Percentiles rank a stretch among this genome's conserved stretches.
Conservation (phyloP, 106 monocot genomes). For the Cymbidium sinense region DNA sequence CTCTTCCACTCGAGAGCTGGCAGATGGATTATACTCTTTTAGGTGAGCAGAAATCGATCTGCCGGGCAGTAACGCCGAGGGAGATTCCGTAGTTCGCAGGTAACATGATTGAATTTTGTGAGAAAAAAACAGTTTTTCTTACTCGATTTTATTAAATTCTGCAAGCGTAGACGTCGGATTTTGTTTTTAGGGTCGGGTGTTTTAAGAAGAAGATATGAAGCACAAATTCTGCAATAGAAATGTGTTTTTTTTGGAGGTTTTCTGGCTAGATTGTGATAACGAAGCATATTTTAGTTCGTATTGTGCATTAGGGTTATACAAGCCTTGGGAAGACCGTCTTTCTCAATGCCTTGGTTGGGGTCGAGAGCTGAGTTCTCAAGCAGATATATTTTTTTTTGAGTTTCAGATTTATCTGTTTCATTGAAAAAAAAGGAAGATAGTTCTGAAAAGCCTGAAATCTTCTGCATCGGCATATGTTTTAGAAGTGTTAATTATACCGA, state of each 20-base stretch:
- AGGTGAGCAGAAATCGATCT: conserved; percentile 3
- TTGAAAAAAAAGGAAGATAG: neutral
- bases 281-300: neutral
- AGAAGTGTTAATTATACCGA: neutral
- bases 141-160: neutral
- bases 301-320: neutral
- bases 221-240: neutral
- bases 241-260: neutral
- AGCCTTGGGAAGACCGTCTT: neutral
- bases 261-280: neutral
- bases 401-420: neutral
- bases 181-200: neutral
- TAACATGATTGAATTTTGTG: neutral
- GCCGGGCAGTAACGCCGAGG: neutral
- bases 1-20: neutral
- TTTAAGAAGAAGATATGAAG: neutral
- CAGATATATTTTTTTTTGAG: neutral
- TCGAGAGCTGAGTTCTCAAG: neutral
- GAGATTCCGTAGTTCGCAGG: neutral
- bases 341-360: neutral
- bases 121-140: neutral
- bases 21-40: neutral
- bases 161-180: neutral
- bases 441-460: neutral
- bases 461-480: neutral